Percentiles rank a stretch among this genome's conserved stretches.
phyloP scores from a whole-genome alignment of 345 rosid species.

The Limnanthes douglasii region DNA sequence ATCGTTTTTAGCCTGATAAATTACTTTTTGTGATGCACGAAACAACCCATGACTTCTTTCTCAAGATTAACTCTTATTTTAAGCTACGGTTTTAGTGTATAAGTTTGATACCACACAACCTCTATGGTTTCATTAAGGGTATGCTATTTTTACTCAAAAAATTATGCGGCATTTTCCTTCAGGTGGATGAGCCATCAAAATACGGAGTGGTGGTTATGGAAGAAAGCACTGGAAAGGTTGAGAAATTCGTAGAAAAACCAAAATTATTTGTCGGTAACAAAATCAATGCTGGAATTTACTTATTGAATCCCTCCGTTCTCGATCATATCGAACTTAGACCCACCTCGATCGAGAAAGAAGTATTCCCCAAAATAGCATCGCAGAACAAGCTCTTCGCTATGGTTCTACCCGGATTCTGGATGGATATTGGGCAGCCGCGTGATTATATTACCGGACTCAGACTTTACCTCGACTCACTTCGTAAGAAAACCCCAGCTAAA shows the following conservation, averaged over 20 bases:
- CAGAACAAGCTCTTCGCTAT: constrained; percentile 67
- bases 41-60: too few relatives aligned
- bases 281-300: constrained; percentile 92
- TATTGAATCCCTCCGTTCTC: constrained; percentile 80
- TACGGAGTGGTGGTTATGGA: constrained; percentile 98
- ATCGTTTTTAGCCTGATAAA: too few relatives aligned
- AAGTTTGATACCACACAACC: too few relatives aligned
- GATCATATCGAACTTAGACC: constrained; percentile 86
- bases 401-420: constrained; percentile 98
- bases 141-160: too few relatives aligned
- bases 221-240: constrained; percentile 67
- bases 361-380: constrained; percentile 91
- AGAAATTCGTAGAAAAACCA: constrained; percentile 91
- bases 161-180: neutral
- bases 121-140: too few relatives aligned
- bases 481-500: constrained; percentile 54
- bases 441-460: constrained; percentile 91
- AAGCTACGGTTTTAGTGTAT: too few relatives aligned
- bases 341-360: constrained; percentile 91
- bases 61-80: too few relatives aligned
- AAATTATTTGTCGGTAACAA: constrained; percentile 90
- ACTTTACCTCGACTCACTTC: constrained; percentile 84
- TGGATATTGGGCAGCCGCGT: constrained; percentile 98
- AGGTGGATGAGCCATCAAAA: constrained; percentile 99
- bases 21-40: too few relatives aligned